Evolutionary conservation across 768 basidiomycete species (phyloP).

Genomic region (Psilocybe tampanensis): DNA sequence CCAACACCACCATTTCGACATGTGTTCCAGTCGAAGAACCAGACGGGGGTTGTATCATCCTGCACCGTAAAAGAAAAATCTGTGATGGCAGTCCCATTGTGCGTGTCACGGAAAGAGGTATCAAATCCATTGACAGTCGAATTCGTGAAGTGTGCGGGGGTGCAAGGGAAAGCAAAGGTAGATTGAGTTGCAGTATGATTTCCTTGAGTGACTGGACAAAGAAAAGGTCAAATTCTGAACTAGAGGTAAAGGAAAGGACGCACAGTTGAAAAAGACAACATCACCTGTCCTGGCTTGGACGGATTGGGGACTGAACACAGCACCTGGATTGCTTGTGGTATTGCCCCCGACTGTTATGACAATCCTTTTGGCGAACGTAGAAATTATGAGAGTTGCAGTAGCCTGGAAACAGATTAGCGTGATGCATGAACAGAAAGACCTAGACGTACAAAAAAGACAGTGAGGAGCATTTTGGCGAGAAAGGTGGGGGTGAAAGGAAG

Average conservation of each 20-base stretch:
- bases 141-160: conserved; percentile 50
- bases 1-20: conserved; percentile 64
- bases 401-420: conserved; percentile 1
- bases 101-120: conserved; percentile 51
- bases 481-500: conserved; percentile 6
- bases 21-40: conserved; percentile 61
- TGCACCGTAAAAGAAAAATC: conserved; percentile 46
- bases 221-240: not conserved
- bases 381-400: conserved; percentile 19
- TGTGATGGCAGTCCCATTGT: conserved; percentile 48
- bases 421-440: not conserved
- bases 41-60: conserved; percentile 48
- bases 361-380: conserved; percentile 38
- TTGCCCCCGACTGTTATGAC: conserved; percentile 49
- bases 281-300: conserved; percentile 51
- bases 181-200: conserved; percentile 61
- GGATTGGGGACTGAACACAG: conserved; percentile 48
- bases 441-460: conserved; percentile 14
- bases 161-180: conserved; percentile 55
- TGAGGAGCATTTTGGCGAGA: conserved; percentile 14
- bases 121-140: conserved; percentile 59
- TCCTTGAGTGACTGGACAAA: conserved; percentile 46
- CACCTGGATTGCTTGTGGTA: conserved; percentile 42
- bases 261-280: conserved; percentile 59
- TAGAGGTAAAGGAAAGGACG: conserved; percentile 8